Evolutionary conservation across 257 asterid genomes (phyloP).

Genomic region (Solanum appendiculatum): DNA sequence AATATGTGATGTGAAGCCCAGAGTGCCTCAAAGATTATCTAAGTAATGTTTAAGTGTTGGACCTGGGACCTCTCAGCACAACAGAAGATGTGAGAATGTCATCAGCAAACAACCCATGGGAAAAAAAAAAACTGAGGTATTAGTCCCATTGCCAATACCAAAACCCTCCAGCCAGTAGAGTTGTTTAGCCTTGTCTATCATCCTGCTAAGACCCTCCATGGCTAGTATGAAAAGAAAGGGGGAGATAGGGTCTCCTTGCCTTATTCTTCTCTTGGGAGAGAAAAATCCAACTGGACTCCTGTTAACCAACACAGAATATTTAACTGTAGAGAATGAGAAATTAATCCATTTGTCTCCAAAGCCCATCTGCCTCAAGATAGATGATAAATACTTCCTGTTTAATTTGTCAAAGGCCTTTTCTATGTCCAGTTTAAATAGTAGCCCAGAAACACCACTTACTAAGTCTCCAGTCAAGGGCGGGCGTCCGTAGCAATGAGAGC

Average conservation of each 20-base stretch:
- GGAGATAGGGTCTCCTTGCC: background rate
- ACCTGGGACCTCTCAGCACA: background rate
- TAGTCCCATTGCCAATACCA: background rate
- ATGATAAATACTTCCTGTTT: background rate
- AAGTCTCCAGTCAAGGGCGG: background rate
- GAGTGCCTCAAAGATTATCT: background rate
- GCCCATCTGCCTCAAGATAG: background rate
- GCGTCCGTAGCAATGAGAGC: background rate
- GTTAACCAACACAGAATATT: background rate
- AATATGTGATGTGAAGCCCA: background rate
- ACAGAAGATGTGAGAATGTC: background rate
- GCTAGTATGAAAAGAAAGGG: background rate
- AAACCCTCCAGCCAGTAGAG: background rate
- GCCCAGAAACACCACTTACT: background rate
- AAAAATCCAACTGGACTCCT: background rate
- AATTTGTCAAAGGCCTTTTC: background rate
- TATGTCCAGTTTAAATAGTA: background rate
- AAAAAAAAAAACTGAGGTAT: background rate
- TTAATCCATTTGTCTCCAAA: background rate
- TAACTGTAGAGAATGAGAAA: background rate
- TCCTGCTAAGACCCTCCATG: background rate
- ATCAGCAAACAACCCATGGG: background rate
- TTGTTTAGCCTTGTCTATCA: background rate
- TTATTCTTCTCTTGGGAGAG: background rate
- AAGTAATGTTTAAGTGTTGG: background rate